These are phyloP conservation scores for Colletotrichum tofieldiae DNA, from an alignment of 2,329 filamentous ascomycete species.

Conservation along the genomic window DNA sequence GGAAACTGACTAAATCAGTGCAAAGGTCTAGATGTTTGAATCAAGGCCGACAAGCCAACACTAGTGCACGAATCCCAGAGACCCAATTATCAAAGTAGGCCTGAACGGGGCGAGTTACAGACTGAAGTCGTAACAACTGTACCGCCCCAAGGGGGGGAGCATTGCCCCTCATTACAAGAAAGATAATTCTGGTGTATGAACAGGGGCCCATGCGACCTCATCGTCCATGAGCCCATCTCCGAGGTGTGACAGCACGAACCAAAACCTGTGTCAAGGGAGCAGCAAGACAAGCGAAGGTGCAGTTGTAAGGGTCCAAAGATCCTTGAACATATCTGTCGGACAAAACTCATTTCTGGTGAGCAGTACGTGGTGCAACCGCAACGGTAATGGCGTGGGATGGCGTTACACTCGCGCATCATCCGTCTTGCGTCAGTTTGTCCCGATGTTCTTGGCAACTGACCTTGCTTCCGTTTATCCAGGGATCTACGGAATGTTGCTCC, in stretches of 20 bases:
- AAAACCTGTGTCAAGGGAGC: constrained; percentile 10
- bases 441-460: neutral
- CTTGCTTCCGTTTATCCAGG: neutral
- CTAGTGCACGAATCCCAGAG: neutral
- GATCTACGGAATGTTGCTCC: too few relatives aligned
- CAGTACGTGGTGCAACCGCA: neutral
- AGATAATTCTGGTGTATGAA: constrained; percentile 6
- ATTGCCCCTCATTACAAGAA: neutral
- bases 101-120: neutral
- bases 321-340: constrained; percentile 22
- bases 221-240: constrained; percentile 26
- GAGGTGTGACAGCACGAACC: constrained; percentile 23
- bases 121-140: constrained; percentile 4
- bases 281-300: neutral
- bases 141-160: neutral
- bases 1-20: neutral
- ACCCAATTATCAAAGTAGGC: constrained; percentile 8
- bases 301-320: neutral
- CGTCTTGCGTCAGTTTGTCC: neutral
- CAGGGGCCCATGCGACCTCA: constrained; percentile 9
- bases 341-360: constrained; percentile 7
- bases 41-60: constrained; percentile 2
- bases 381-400: neutral
- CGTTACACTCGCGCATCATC: constrained; percentile 1
- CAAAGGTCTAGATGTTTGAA: neutral